These are phyloP conservation scores for Pholiota adiposa DNA, from an alignment of 1,284 basidiomycete genomes.

Conservation along the genomic window DNA sequence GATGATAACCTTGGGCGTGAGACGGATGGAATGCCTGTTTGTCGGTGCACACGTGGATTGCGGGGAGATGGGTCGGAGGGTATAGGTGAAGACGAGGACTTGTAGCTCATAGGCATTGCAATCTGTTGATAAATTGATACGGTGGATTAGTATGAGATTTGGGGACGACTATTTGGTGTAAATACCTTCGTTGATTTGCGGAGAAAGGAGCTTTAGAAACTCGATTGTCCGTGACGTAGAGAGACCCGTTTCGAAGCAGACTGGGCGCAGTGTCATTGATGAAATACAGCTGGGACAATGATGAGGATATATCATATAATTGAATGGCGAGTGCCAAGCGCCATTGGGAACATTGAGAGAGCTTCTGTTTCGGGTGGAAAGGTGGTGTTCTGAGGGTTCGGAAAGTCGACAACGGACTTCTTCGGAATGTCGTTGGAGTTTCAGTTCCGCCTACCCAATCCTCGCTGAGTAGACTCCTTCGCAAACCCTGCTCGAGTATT, in stretches of 20 bases:
- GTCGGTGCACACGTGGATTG: slow-evolving; percentile 21
- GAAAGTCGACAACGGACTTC: no score
- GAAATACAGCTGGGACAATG: no score
- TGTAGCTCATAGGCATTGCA: background rate
- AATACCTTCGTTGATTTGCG: background rate
- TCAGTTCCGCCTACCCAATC: no score
- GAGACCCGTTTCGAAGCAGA: background rate
- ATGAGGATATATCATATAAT: no score
- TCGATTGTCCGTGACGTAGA: background rate
- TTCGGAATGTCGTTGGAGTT: no score
- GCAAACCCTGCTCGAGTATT: no score
- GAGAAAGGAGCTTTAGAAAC: background rate
- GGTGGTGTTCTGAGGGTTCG: no score
- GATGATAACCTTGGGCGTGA: slow-evolving; percentile 10
- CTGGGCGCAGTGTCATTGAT: background rate
- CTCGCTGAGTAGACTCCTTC: no score
- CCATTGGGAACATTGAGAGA: no score
- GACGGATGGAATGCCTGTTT: slow-evolving; percentile 19
- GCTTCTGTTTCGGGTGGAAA: no score
- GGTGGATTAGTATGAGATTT: background rate
- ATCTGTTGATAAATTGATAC: background rate
- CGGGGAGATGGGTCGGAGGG: slow-evolving; percentile 8
- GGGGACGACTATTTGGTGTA: no score
- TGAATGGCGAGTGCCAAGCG: no score
- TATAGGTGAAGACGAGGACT: background rate